Base-by-base conservation (phyloP, 495 filamentous ascomycete species). In the Amphirosellinia nigrospora region DNA sequence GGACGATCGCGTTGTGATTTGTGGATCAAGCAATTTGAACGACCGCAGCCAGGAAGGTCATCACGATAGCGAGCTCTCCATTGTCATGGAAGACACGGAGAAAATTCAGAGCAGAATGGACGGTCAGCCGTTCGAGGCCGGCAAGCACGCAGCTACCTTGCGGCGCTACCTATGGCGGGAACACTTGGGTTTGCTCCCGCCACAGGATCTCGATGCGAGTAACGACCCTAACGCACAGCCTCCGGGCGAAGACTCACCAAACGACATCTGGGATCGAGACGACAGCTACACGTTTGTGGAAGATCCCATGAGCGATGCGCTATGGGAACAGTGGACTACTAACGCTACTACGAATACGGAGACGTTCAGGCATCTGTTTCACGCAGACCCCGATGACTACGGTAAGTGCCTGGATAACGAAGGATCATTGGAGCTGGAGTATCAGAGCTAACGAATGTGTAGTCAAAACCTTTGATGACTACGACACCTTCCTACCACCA, bases 51-150 rank as follows among this genome's bases (percentile, higher is more conserved):
- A 97, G 83, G 82, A 95, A 23, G 96, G 95, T 19, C 86, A 89
- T 75, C 94, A 96, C 76, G 96, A 99, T 76, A 93, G 90, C 68
- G 96, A 99, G 79, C 84, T 99, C n/a, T 89, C 91, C 50, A 93
- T 97, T 59, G 92, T 98, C 21, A 92, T 97, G 86, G 91, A 96
- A 81, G 95, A 99, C 78, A 90, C 88, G 45, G 87, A 90, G 23
- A 83, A 82, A n/a, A 85, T 98, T 48, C 82, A 86, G 45, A 91
- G 87, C 43, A 86, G 75, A 8, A 98, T 98, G 95, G 86, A 93
- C 71, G 93, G 95, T 10, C 70, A 89, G 66, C 84, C 88, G 1
- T 97, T 88, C 77, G 84, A 89, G 66, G 95, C 93, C 0, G 90
- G 89, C 23, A 87, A 88, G 66, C 89, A 93, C 69, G 93, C 94